These are phyloP conservation scores for Solanum okadae DNA, from an alignment of 257 asterid genomes.

Conservation along the genomic window DNA sequence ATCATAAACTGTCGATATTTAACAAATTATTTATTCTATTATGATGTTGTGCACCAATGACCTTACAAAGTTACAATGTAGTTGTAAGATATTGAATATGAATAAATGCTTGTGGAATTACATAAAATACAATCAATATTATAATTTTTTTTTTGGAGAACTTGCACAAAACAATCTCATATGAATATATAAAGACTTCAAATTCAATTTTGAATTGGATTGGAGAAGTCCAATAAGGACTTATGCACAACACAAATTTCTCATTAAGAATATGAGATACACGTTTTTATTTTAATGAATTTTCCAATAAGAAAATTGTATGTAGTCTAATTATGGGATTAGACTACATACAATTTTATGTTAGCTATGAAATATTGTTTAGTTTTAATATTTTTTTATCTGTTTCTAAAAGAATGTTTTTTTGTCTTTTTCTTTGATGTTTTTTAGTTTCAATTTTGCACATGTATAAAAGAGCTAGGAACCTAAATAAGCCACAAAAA, in stretches of 20 bases:
- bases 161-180: not conserved
- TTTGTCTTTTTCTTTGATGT: too few species aligned
- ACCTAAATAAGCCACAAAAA: too few species aligned
- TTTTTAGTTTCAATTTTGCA: too few species aligned
- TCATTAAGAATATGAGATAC: not conserved
- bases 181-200: not conserved
- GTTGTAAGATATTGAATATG: too few species aligned
- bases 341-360: not conserved
- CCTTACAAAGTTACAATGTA: not conserved
- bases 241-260: not conserved
- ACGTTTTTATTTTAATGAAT: not conserved
- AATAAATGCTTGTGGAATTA: too few species aligned
- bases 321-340: not conserved
- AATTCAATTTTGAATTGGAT: not conserved
- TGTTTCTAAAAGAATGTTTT: too few species aligned
- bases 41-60: not conserved
- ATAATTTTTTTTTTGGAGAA: not conserved
- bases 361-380: not conserved
- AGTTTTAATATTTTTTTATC: not conserved
- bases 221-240: not conserved
- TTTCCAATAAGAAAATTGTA: not conserved
- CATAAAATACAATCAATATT: too few species aligned
- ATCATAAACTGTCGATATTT: too few species aligned
- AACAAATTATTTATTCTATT: too few species aligned
- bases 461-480: too few species aligned